Conservation (phyloP, 2,329 filamentous ascomycete genomes). For the Phoma herbarum region DNA sequence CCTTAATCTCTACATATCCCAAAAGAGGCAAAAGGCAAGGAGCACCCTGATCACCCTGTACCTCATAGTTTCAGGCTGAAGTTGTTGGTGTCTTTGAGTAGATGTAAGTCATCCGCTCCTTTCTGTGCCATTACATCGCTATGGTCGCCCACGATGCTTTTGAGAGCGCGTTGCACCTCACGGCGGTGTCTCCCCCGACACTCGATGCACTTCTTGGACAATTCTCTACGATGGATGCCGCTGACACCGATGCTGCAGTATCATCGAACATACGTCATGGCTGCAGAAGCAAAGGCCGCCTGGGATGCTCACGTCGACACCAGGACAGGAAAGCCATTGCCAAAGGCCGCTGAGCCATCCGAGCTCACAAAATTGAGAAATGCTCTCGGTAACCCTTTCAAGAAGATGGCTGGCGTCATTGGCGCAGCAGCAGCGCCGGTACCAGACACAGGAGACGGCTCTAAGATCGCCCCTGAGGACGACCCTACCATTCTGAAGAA, state of each 20-base stretch:
- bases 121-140: neutral
- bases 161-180: neutral
- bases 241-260: constrained; percentile 5
- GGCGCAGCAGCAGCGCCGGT: constrained; percentile 42
- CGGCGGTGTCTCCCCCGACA: neutral
- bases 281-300: constrained; percentile 35
- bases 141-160: neutral
- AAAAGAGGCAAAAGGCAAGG: neutral
- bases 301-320: constrained; percentile 45
- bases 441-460: constrained; percentile 56
- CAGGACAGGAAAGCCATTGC: constrained; percentile 40
- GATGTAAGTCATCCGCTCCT: constrained; percentile 14
- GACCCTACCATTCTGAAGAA: constrained; percentile 44
- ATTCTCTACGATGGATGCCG: neutral
- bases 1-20: neutral
- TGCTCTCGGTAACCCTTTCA: constrained; percentile 42
- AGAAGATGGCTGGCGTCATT: constrained; percentile 37
- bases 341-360: constrained; percentile 42
- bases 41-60: constrained; percentile 1
- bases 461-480: constrained; percentile 47
- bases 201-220: neutral
- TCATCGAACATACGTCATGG: constrained; percentile 22
- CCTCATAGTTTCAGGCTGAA: neutral
- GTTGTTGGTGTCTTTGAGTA: constrained; percentile 18
- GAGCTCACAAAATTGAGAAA: constrained; percentile 46